phyloP scores from a whole-genome alignment of 768 basidiomycete genomes.

The Pholiota conissans region DNA sequence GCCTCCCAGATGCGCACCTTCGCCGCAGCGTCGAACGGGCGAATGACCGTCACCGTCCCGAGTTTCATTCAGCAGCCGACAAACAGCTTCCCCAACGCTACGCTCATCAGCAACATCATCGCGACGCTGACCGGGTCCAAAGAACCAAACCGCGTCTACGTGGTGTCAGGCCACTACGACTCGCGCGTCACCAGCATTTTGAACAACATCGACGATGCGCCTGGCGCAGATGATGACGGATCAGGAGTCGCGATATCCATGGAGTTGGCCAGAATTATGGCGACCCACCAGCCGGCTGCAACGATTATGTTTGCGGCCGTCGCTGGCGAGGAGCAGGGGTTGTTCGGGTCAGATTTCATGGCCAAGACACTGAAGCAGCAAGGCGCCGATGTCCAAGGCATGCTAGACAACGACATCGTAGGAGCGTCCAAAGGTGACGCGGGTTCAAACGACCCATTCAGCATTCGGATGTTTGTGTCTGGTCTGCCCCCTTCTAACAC shows the following conservation, averaged over 20 bases:
- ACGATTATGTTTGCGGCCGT: slow-evolving; percentile 56
- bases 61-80: slow-evolving; percentile 43
- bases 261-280: slow-evolving; percentile 53
- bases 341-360: slow-evolving; percentile 48
- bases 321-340: slow-evolving; percentile 53
- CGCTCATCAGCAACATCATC: slow-evolving; percentile 51
- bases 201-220: slow-evolving; percentile 45
- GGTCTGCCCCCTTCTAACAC: slow-evolving; percentile 49
- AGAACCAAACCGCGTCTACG: slow-evolving; percentile 50
- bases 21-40: slow-evolving; percentile 37
- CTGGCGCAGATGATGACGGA: slow-evolving; percentile 55
- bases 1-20: slow-evolving; percentile 42
- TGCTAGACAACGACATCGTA: slow-evolving; percentile 60
- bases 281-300: slow-evolving; percentile 43
- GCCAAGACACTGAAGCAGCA: slow-evolving; percentile 41
- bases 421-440: slow-evolving; percentile 52
- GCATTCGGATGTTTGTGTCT: slow-evolving; percentile 51
- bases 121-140: slow-evolving; percentile 48
- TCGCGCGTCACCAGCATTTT: slow-evolving; percentile 39
- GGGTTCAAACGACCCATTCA: slow-evolving; percentile 43
- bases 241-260: slow-evolving; percentile 57
- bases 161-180: slow-evolving; percentile 58
- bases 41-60: slow-evolving; percentile 44
- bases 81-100: slow-evolving; percentile 36
- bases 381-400: slow-evolving; percentile 52